phyloP scores from a whole-genome alignment of 768 basidiomycete species.

The Lenzites betulinus region DNA sequence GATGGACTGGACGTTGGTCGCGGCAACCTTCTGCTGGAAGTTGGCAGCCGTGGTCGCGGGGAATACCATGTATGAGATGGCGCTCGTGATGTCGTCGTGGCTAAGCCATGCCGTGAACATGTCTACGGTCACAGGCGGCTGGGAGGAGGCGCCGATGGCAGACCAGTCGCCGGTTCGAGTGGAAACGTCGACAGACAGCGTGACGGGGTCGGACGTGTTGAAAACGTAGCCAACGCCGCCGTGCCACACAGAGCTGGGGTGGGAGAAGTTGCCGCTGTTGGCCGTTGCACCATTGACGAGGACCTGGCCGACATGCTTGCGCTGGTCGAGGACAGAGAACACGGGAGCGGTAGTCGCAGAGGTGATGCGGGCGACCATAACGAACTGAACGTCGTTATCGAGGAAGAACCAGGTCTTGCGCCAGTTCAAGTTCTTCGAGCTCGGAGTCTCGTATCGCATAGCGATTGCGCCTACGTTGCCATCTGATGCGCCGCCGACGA shows the following conservation, averaged over 20 bases:
- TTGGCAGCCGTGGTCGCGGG: constrained; percentile 45
- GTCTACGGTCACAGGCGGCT: constrained; percentile 53
- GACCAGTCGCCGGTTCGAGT: constrained; percentile 59
- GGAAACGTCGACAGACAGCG: constrained; percentile 43
- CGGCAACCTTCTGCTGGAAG: constrained; percentile 42
- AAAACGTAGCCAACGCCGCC: constrained; percentile 60
- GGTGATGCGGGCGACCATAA: constrained; percentile 55
- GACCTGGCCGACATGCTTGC: constrained; percentile 43
- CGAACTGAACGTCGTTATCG: constrained; percentile 56
- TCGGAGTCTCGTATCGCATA: constrained; percentile 66
- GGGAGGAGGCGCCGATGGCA: constrained; percentile 58
- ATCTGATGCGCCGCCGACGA: constrained; percentile 65
- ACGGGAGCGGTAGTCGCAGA: constrained; percentile 50
- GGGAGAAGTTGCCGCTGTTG: constrained; percentile 28
- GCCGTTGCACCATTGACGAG: constrained; percentile 40
- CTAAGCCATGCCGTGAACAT: constrained; percentile 61
- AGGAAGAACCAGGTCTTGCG: constrained; percentile 75
- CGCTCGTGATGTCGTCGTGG: constrained; percentile 36
- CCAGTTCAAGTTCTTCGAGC: constrained; percentile 52
- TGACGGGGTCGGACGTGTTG: constrained; percentile 32
- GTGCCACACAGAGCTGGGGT: constrained; percentile 55
- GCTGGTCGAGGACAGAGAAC: constrained; percentile 65
- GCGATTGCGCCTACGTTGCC: constrained; percentile 54
- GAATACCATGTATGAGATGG: constrained; percentile 52
- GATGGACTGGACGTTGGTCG: constrained; percentile 38